Evolutionary conservation across 208 protist genomes (phyloP).

Genomic region (Leptomonas seymouri): DNA sequence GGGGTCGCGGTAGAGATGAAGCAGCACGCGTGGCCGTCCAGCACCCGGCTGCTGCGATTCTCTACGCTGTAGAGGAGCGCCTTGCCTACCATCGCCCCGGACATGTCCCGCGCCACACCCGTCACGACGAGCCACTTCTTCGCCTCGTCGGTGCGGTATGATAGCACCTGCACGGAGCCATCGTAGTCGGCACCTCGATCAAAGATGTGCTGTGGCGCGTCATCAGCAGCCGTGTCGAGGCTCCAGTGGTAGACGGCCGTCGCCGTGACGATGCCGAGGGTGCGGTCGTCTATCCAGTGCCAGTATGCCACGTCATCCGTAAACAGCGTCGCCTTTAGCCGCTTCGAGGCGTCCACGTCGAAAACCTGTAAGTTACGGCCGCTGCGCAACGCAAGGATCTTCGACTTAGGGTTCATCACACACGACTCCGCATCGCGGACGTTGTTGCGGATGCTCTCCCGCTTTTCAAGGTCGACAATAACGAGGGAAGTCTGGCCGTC

Average conservation of each 20-base stretch:
- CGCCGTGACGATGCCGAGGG: slow-evolving; percentile 96
- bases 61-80: slow-evolving; percentile 98
- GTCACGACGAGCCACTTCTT: slow-evolving; percentile 97
- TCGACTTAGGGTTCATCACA: slow-evolving; percentile 98
- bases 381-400: slow-evolving; percentile 97
- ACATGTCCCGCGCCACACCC: slow-evolving; percentile 88
- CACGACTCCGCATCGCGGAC: slow-evolving; percentile 98
- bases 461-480: slow-evolving; percentile 97
- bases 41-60: slow-evolving; percentile 92
- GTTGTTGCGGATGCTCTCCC: slow-evolving; percentile 95
- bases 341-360: slow-evolving; percentile 97
- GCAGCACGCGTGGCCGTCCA: slow-evolving; percentile 97
- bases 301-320: slow-evolving; percentile 97
- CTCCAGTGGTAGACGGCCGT: slow-evolving; percentile 98
- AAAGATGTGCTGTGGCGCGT: slow-evolving; percentile 96
- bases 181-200: slow-evolving; percentile 92
- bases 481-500: slow-evolving; percentile 79
- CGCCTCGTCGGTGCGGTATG: slow-evolving; percentile 94
- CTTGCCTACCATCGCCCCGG: slow-evolving; percentile 91
- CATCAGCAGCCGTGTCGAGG: slow-evolving; percentile 86
- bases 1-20: slow-evolving; percentile 91
- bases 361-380: slow-evolving; percentile 98
- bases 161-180: slow-evolving; percentile 96
- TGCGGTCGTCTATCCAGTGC: slow-evolving; percentile 96
- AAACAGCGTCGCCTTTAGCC: slow-evolving; percentile 95